Percentiles rank a stretch among this genome's conserved stretches.
phyloP scores from a whole-genome alignment of 1,284 basidiomycete genomes.

The Golubevia pallescens region DNA sequence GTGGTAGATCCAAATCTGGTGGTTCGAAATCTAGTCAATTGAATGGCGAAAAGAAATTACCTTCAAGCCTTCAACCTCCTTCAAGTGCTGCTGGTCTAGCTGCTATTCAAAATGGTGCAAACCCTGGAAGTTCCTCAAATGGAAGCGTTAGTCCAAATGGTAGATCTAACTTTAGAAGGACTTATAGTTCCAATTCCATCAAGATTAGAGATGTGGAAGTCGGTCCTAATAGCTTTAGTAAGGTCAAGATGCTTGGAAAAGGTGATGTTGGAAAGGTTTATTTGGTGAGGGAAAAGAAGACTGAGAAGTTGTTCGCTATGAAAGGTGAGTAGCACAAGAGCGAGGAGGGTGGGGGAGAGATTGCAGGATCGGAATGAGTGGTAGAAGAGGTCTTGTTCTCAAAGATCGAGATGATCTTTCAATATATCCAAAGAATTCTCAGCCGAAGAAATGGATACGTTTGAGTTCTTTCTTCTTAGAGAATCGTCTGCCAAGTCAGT shows the following conservation, averaged over 20 bases:
- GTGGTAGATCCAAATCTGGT: slow-evolving; percentile 24
- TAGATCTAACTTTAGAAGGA: slow-evolving; percentile 75
- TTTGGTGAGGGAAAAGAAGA: slow-evolving; percentile 54
- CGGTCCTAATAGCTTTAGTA: slow-evolving; percentile 51
- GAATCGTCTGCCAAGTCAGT: too few species aligned
- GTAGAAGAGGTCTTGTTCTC: background rate
- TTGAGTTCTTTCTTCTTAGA: too few species aligned
- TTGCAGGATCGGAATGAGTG: background rate
- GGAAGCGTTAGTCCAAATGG: slow-evolving; percentile 15
- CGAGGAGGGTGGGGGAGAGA: background rate
- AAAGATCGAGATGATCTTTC: background rate
- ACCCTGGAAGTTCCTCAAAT: background rate
- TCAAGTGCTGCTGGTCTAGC: background rate
- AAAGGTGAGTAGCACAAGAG: slow-evolving; percentile 21
- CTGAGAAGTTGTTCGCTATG: slow-evolving; percentile 56
- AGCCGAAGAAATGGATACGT: too few species aligned
- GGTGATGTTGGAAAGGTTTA: slow-evolving; percentile 63
- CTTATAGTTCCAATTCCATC: slow-evolving; percentile 97
- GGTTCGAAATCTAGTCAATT: background rate
- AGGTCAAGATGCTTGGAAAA: slow-evolving; percentile 64
- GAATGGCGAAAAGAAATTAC: background rate
- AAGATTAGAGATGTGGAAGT: slow-evolving; percentile 73
- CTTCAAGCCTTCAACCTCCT: background rate
- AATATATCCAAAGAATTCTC: too few species aligned
- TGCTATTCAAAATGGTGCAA: background rate